Percentiles rank a stretch among this genome's conserved stretches.
phyloP scores from a whole-genome alignment of 2,329 filamentous ascomycete species.

The Penicillium vulpinum region DNA sequence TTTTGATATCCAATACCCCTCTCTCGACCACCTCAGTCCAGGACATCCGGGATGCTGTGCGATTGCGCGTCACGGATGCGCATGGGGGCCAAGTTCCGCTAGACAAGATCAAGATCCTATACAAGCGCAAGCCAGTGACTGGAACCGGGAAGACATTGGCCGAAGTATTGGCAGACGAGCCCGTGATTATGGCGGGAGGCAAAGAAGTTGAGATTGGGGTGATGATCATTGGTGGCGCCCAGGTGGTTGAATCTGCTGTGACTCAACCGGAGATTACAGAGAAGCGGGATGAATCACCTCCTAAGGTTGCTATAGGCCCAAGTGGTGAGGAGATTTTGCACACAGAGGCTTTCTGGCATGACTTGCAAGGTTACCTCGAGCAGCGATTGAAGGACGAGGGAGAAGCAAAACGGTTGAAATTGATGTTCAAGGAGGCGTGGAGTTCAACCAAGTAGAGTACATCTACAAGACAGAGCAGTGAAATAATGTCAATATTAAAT shows the following conservation, averaged over 20 bases:
- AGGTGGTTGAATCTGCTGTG: constrained; percentile 42
- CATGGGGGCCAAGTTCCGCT: constrained; percentile 40
- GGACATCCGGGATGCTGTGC: constrained; percentile 72
- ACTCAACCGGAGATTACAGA: constrained; percentile 34
- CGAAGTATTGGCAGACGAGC: constrained; percentile 65
- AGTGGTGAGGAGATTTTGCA: constrained; percentile 62
- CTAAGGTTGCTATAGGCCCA: constrained; percentile 51
- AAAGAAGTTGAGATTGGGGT: constrained; percentile 71
- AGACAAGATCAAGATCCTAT: constrained; percentile 83
- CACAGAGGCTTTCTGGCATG: constrained; percentile 79
- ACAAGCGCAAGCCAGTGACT: constrained; percentile 80
- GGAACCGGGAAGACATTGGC: constrained; percentile 75
- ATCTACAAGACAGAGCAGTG: not conserved
- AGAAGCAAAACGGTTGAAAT: constrained; percentile 64
- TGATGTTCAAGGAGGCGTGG: constrained; percentile 72
- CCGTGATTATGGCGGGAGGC: constrained; percentile 41
- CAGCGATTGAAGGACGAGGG: constrained; percentile 72
- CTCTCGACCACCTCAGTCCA: constrained; percentile 71
- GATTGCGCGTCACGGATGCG: constrained; percentile 58
- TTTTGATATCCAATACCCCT: constrained; percentile 62
- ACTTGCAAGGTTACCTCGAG: constrained; percentile 76
- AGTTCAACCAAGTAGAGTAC: constrained; percentile 15
- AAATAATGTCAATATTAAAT: constrained; percentile 8
- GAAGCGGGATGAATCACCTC: constrained; percentile 25
- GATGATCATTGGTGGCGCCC: constrained; percentile 80